Percentiles rank a stretch among this genome's conserved stretches.
phyloP scores from a whole-genome alignment of 768 basidiomycete species.

The Leucocoprinus leucothites region DNA sequence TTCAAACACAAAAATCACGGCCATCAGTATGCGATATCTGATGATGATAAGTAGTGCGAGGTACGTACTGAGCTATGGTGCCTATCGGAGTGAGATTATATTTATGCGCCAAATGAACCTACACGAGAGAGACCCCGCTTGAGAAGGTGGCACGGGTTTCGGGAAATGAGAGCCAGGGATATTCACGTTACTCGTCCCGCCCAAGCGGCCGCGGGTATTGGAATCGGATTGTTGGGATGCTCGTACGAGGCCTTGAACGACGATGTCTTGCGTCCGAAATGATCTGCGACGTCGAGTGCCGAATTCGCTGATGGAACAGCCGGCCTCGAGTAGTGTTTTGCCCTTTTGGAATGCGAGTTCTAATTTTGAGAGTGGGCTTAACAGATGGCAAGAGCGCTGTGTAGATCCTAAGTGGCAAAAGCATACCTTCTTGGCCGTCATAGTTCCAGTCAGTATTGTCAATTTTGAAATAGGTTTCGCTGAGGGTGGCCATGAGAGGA shows the following conservation, averaged over 20 bases:
- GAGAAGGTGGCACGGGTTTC: neutral
- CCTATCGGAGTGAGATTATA: slow-evolving; percentile 67
- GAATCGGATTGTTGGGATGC: slow-evolving; percentile 48
- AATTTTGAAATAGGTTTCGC: slow-evolving; percentile 82
- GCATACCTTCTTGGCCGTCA: slow-evolving; percentile 79
- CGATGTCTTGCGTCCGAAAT: slow-evolving; percentile 71
- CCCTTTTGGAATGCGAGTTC: slow-evolving; percentile 77
- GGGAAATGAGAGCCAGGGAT: slow-evolving; percentile 14
- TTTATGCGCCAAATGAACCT: slow-evolving; percentile 86
- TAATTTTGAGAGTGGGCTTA: too few species aligned
- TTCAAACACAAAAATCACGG: slow-evolving; percentile 10
- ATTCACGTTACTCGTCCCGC: slow-evolving; percentile 93
- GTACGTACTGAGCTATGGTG: slow-evolving; percentile 80
- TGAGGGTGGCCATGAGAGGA: slow-evolving; percentile 88
- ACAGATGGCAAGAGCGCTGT: neutral
- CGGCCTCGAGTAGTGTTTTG: slow-evolving; percentile 53
- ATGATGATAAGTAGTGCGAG: too few species aligned
- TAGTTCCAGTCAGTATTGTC: slow-evolving; percentile 82
- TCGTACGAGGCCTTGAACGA: slow-evolving; percentile 65
- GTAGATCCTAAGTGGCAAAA: too few species aligned
- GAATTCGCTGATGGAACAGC: slow-evolving; percentile 79
- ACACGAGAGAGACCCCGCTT: slow-evolving; percentile 6
- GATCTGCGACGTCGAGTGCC: slow-evolving; percentile 82
- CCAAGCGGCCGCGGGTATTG: slow-evolving; percentile 45
- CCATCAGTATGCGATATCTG: too few species aligned